phyloP scores from a whole-genome alignment of 306 rosid species.

The Gastrolobium bilobum region DNA sequence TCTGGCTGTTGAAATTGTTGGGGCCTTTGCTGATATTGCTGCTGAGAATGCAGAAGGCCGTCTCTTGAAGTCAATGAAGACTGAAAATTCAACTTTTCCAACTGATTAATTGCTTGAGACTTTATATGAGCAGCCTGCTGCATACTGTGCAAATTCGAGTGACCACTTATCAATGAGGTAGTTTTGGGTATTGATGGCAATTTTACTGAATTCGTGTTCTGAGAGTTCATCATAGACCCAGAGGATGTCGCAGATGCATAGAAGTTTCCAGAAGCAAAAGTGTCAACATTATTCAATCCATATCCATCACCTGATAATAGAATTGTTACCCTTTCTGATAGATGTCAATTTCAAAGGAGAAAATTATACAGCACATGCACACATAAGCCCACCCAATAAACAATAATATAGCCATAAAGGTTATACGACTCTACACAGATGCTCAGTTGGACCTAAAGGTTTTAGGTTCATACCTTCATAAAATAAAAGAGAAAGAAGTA shows the following conservation, averaged over 20 bases:
- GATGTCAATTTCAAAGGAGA: constrained; percentile 42
- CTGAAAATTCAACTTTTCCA: constrained; percentile 83
- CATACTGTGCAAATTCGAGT: constrained; percentile 69
- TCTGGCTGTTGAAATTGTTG: constrained; percentile 82
- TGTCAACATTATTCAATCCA: constrained; percentile 72
- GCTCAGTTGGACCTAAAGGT: neutral
- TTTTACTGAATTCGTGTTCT: constrained; percentile 69
- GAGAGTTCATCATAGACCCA: constrained; percentile 82
- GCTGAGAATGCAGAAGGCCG: constrained; percentile 68
- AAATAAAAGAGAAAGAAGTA: constrained; percentile 20
- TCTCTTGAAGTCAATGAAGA: constrained; percentile 74
- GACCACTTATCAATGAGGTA: constrained; percentile 67
- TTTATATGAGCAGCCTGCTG: constrained; percentile 74
- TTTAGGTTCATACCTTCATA: neutral
- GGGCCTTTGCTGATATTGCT: constrained; percentile 72
- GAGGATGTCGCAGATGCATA: constrained; percentile 69
- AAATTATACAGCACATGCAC: constrained; percentile 22
- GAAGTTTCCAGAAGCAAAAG: constrained; percentile 78
- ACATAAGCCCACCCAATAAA: constrained; percentile 26
- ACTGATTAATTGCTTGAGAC: constrained; percentile 70
- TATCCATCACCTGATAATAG: constrained; percentile 83
- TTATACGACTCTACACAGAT: neutral
- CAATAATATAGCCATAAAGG: constrained; percentile 20
- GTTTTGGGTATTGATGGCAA: constrained; percentile 71
- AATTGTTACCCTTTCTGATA: constrained; percentile 39